Percentiles rank a stretch among this genome's conserved stretches.
phyloP scores from a whole-genome alignment of 306 rosid species.

The Morella rubra region DNA sequence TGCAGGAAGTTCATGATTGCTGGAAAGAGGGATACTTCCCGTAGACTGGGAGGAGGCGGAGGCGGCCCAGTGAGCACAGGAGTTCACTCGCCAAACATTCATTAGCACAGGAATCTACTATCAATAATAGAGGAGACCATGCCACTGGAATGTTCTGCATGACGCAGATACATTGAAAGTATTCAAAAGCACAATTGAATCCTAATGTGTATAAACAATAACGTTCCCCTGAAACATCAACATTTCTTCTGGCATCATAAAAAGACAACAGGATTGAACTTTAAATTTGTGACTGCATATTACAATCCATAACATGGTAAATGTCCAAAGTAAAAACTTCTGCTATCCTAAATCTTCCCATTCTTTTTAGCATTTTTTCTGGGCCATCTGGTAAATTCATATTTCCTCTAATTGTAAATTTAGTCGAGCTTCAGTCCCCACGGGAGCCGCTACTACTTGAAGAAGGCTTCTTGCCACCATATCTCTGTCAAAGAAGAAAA shows the following conservation, averaged over 20 bases:
- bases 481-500: constrained; percentile 33
- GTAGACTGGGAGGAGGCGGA: too few species aligned
- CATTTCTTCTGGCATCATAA: constrained; percentile 32
- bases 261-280: constrained; percentile 25
- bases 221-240: constrained; percentile 29
- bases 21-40: too few species aligned
- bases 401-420: constrained; percentile 30
- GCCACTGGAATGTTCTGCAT: background rate
- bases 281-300: constrained; percentile 36
- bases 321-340: constrained; percentile 32
- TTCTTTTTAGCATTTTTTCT: constrained; percentile 32
- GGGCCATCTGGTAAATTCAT: constrained; percentile 21
- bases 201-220: constrained; percentile 30
- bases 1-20: too few species aligned
- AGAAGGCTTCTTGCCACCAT: constrained; percentile 44
- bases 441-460: constrained; percentile 44
- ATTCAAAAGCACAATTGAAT: constrained; percentile 16
- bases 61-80: too few species aligned
- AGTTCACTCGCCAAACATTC: background rate
- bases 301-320: constrained; percentile 41
- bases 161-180: background rate
- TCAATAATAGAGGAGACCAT: background rate
- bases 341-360: constrained; percentile 50
- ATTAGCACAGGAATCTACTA: background rate
- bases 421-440: constrained; percentile 44